phyloP scores from a whole-genome alignment of 2,329 filamentous ascomycete genomes.

The Penicillium palitans region DNA sequence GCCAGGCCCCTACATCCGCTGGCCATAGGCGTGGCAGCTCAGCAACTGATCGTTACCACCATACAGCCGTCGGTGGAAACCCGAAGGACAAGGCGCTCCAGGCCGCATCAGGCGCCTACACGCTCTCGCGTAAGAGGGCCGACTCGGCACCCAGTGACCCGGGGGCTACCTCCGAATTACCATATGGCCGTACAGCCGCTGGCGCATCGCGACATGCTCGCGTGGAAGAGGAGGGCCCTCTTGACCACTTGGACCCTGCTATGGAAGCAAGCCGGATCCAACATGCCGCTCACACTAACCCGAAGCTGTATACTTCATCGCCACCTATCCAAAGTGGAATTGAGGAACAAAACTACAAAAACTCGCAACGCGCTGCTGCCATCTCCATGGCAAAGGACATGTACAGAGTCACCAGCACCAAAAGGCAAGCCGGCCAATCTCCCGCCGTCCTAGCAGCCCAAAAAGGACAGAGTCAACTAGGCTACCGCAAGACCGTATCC shows the following conservation, averaged over 20 bases:
- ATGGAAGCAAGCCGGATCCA: slow-evolving; percentile 62
- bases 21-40: slow-evolving; percentile 45
- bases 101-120: slow-evolving; percentile 77
- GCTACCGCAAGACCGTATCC: slow-evolving; percentile 34
- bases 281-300: slow-evolving; percentile 66
- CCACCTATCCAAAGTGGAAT: slow-evolving; percentile 71
- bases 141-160: slow-evolving; percentile 58
- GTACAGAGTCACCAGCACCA: slow-evolving; percentile 63
- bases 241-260: slow-evolving; percentile 45
- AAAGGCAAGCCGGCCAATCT: slow-evolving; percentile 19
- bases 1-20: slow-evolving; percentile 11
- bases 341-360: slow-evolving; percentile 71
- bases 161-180: slow-evolving; percentile 52
- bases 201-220: slow-evolving; percentile 60
- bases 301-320: slow-evolving; percentile 76
- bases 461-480: slow-evolving; percentile 35
- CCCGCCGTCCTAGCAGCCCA: slow-evolving; percentile 34
- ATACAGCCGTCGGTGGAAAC: slow-evolving; percentile 53
- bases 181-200: slow-evolving; percentile 67
- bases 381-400: slow-evolving; percentile 87
- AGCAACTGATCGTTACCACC: slow-evolving; percentile 31
- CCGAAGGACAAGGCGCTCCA: slow-evolving; percentile 64
- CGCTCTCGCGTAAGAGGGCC: slow-evolving; percentile 60
- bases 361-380: slow-evolving; percentile 76
- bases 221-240: slow-evolving; percentile 44